A percentile compares a stretch with the other conserved stretches of the same genome.
phyloP scores from a whole-genome alignment of 75 land plant species.

The Cryptomeria japonica region DNA sequence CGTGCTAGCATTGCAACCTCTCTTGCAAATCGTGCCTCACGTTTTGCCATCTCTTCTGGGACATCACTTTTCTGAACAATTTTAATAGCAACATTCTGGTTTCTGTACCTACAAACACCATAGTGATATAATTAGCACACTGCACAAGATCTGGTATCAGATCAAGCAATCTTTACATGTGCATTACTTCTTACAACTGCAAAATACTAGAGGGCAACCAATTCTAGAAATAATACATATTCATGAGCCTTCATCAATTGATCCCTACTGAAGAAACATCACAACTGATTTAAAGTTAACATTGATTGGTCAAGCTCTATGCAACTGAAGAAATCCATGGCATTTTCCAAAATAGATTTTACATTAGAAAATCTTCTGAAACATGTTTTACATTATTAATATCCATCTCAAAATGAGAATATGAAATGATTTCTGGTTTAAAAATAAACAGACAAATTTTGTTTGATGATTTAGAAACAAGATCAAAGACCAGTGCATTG shows the following conservation, averaged over 20 bases:
- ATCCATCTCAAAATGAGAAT: neutral
- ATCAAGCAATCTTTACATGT: neutral
- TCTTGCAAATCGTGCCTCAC: conserved; percentile 63
- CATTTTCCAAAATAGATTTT: neutral
- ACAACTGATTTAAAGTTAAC: neutral
- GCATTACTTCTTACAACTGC: neutral
- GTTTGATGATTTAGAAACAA: neutral
- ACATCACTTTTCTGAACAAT: conserved; percentile 61
- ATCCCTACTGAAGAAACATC: neutral
- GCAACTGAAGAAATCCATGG: neutral
- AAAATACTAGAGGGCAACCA: neutral
- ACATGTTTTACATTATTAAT: neutral
- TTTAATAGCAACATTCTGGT: conserved; percentile 81
- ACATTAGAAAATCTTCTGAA: neutral
- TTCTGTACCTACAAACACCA: conserved; percentile 50
- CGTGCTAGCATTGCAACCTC: conserved; percentile 71
- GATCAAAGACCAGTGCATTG: neutral
- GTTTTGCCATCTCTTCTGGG: conserved; percentile 63
- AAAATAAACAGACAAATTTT: neutral
- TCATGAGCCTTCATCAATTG: neutral
- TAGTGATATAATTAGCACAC: neutral
- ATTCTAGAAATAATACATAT: neutral
- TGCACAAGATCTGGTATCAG: neutral
- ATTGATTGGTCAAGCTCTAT: neutral
- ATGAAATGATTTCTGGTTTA: neutral